phyloP scores from a whole-genome alignment of 805 yeast genomes.

The Maudiozyma serrabonitensis region DNA sequence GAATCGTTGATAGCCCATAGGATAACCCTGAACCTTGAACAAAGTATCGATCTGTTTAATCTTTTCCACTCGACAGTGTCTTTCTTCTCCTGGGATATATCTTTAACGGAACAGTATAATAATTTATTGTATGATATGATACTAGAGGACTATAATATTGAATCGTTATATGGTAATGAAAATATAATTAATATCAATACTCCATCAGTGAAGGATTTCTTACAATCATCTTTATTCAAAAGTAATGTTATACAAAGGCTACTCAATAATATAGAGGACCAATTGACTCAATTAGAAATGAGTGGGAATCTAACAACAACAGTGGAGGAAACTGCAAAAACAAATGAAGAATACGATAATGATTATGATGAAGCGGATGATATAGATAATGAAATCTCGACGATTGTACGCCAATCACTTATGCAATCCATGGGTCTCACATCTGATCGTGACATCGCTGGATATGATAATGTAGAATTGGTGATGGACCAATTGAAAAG shows the following conservation, averaged over 20 bases:
- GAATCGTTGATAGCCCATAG: slow-evolving; percentile 6
- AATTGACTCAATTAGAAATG: not conserved
- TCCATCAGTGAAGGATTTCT: not conserved
- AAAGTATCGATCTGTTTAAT: slow-evolving; percentile 16
- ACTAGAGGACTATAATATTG: slow-evolving; percentile 9
- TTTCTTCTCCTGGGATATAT: slow-evolving; percentile 11
- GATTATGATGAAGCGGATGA: not conserved
- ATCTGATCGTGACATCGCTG: not conserved
- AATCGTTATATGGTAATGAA: slow-evolving; percentile 3
- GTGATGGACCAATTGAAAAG: slow-evolving; percentile 3
- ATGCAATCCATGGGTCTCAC: slow-evolving; percentile 8
- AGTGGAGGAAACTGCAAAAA: not conserved
- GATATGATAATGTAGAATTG: slow-evolving; percentile 4
- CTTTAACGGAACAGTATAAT: not conserved
- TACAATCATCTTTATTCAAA: not conserved
- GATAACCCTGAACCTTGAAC: slow-evolving; percentile 8
- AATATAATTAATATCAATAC: not conserved
- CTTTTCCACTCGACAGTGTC: slow-evolving; percentile 4
- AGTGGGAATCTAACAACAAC: not conserved
- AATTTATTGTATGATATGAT: slow-evolving; percentile 7
- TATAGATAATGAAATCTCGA: slow-evolving; percentile 3
- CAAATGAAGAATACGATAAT: not conserved
- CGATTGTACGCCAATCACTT: slow-evolving; percentile 2
- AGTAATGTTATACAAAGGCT: not conserved
- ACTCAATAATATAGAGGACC: slow-evolving; percentile 1